Evolutionary conservation across 306 rosid species (phyloP).

Genomic region (Cajanus cajan): DNA sequence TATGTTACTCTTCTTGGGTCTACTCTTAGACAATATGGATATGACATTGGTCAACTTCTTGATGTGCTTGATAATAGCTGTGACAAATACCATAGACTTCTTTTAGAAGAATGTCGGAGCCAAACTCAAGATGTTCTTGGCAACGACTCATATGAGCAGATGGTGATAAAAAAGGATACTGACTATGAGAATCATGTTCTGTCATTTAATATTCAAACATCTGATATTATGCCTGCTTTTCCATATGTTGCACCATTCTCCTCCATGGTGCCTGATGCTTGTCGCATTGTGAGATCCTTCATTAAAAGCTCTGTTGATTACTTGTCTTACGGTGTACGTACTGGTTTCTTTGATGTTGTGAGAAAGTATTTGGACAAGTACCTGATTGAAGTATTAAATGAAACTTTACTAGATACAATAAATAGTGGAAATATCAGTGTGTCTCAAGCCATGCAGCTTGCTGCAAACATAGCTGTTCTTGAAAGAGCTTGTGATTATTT

Average conservation of each 20-base stretch:
- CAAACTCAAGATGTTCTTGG: constrained; percentile 54
- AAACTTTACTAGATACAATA: constrained; percentile 57
- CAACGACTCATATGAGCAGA: constrained; percentile 78
- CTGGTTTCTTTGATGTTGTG: constrained; percentile 57
- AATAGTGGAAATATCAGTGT: constrained; percentile 57
- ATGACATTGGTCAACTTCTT: constrained; percentile 68
- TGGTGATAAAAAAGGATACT: constrained; percentile 75
- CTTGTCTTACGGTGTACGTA: constrained; percentile 56
- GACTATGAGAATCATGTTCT: constrained; percentile 76
- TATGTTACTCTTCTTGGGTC: constrained; percentile 79
- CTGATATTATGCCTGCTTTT: constrained; percentile 88
- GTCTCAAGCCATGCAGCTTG: constrained; percentile 95
- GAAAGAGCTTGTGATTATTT: constrained; percentile 96
- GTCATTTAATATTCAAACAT: constrained; percentile 66
- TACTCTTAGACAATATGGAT: constrained; percentile 79
- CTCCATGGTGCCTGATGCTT: constrained; percentile 77
- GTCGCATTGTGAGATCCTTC: constrained; percentile 79
- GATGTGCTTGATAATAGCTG: constrained; percentile 61
- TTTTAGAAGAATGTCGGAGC: constrained; percentile 60
- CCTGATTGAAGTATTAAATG: constrained; percentile 71
- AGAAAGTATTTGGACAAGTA: constrained; percentile 70
- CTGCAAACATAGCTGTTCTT: constrained; percentile 79
- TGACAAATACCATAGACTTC: constrained; percentile 76
- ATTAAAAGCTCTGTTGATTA: constrained; percentile 87
- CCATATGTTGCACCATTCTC: constrained; percentile 89